Evolutionary conservation across 495 filamentous ascomycete genomes (phyloP), one percentile per base, ranked within the genome.

Genomic region (Annulohypoxylon nitens): DNA sequence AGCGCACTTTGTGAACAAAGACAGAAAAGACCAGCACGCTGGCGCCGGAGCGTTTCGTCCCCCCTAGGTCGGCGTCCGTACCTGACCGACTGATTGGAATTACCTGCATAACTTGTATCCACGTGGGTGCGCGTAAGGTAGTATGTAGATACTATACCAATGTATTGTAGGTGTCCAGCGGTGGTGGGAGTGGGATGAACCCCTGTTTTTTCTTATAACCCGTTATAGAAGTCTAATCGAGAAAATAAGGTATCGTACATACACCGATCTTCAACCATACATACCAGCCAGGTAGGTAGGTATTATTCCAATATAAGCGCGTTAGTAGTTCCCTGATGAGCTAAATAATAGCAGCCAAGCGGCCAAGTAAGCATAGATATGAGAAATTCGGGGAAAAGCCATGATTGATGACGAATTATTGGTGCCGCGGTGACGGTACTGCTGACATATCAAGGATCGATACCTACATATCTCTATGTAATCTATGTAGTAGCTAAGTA

Each of bases 11-110:
- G 30, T 3, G 30, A 58, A 48, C 3, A 11, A 43, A 5, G 11
- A 10, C 39, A 14, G 4, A n/a, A 4, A 4, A 43, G 39, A 10
- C 11, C 30, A 16, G 18, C 14, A 2, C 34, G 23, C n/a, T 34
- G 41, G 54, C 23, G 33, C 66, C 71, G 66, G 71, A 74, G 66
- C 30, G 61, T 74, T 74, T 74, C 11, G 59, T 67, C 64, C 70
- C 50, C 41, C 25, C 58, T 16, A 41, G 25, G 14, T 68, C 70
- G 64, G 70, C 53, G 54, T 61, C 61, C 70, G 65, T 69, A 25
- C 64, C 64, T 73, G 65, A 64, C 65, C 70, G 70, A 69, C 60
- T 68, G 43, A 47, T 18, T 6, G 6, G 8, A 64, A 67, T 64
- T 60, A 48, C 51, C 36, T 69, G 59, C 59, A 69, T 73, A 25